Base-by-base conservation (phyloP, 75 land plant genomes). In the Chamaecyparis obtusa region DNA sequence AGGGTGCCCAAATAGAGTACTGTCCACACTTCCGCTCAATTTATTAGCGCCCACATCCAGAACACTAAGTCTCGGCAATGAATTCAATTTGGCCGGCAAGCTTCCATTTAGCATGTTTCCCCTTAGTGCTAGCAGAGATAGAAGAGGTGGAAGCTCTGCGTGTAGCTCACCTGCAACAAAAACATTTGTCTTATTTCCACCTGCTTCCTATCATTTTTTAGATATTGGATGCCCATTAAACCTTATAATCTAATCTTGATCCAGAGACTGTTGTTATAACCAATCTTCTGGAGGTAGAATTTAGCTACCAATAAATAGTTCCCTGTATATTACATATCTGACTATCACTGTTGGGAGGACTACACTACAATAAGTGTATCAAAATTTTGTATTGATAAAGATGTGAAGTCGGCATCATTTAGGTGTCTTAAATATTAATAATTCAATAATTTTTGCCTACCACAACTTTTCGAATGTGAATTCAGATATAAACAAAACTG, bases 21-120 rank as follows among this genome's bases (percentile, higher is more conserved):
- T 41, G 54, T n/a, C 88, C 46, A 87, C 48, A 17, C 37, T 13
- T 43, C 90, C 90, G 27, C 36, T 11, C 85, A 89, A 81, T 0
- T 37, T 74, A 71, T 89, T 89, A 7, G 51, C 37, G 54, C 77
- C 44, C 27, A 87, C 57, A 78, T 89, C 90, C 30, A 89, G 89
- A 19, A 87, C 89, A 16, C 64, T 78, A 54, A 83, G 16, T 2
- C 27, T 35, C 7, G 74, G 35, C 56, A 86, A 30, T 57, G 77
- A 60, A 33, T 37, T 46, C 57, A 87, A 32, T 46, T 32, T 57
- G 37, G 48, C n/a, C 9, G 86, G 87, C 1, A 89, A 44, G 48
- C 56, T 84, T 13, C 90, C 89, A 15, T 54, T 74, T 60, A 89
- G 46, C 57, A 10, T 43, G 60, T 89, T 89, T 33, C 43, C 44